Evolutionary conservation across 2,329 filamentous ascomycete species (phyloP), one percentile per base, ranked within the genome.

Genomic region (Cercospora sojina): DNA sequence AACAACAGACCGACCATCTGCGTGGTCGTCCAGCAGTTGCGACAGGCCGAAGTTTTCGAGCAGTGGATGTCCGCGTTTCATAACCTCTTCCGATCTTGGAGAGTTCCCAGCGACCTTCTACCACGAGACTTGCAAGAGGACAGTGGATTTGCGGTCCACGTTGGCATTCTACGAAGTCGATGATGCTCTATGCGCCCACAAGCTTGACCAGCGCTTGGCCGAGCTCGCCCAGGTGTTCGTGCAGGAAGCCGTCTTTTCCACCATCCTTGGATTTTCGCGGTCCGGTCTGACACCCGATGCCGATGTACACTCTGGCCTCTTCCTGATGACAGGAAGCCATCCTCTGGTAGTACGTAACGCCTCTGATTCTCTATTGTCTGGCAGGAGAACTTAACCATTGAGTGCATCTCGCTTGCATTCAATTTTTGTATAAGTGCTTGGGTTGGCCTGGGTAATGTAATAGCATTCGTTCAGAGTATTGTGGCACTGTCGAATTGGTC

Each of bases 1-100:
- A 7, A 12, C 8, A 10, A n/a, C 13, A 73, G 65, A 56, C 85
- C 90, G 2, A 90, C 91, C 5, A 71, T 97, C 0, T 93, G 91
- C 75, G 79, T 98, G 5, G 85, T 98, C 59, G 94, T 91, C 25
- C 94, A 98, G 81, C 94, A 98, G 79, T 85, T 97, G 58, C 87
- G 95, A 31, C 89, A 92, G 29, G 87, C 91, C 2, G 90, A 93
- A 35, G 91, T 98, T 5, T 95, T 98, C 72, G 89, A 94, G 73
- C 81, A 83, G 13, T 98, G 93, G 92, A 80, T 97, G 58, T 82
- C 82, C 68, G 85, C 86, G 61, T 93, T 97, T 70, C 79, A 86
- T 67, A 76, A 76, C 32, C 76, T 78, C 8, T 98, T 98, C 74
- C 82, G 83, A 10, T 87, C 90, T 7, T 98, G 93, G 92, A 85